Percentiles rank a stretch among this genome's conserved stretches.
These are phyloP conservation scores for Ascoidea rubescens DNA, from an alignment of 805 yeast species.

Conservation along the genomic window DNA sequence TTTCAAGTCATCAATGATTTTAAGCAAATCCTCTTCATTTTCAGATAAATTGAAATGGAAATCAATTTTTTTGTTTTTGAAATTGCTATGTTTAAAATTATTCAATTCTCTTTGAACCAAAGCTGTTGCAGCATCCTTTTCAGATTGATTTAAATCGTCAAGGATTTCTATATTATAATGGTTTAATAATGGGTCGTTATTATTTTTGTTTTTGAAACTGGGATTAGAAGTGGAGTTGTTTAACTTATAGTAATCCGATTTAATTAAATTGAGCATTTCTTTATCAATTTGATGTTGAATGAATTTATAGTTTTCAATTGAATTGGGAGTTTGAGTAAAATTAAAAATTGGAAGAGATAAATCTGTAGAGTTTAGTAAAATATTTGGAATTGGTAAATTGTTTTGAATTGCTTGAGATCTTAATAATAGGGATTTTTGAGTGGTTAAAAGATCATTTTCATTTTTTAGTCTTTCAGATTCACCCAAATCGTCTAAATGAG, in stretches of 20 bases:
- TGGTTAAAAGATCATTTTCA: constrained; percentile 6
- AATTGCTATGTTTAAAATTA: too few species aligned
- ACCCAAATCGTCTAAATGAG: constrained; percentile 8
- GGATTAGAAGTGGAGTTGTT: constrained; percentile 8
- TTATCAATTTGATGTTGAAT: constrained; percentile 12
- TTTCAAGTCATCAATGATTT: too few species aligned
- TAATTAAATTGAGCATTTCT: constrained; percentile 23
- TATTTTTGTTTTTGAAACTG: too few species aligned
- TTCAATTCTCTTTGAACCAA: too few species aligned
- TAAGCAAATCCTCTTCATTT: too few species aligned
- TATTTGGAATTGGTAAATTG: constrained; percentile 27
- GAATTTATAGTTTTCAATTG: neutral
- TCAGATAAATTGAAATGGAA: too few species aligned
- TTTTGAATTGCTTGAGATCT: constrained; percentile 33
- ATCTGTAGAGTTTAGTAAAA: constrained; percentile 5
- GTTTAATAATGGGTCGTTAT: too few species aligned
- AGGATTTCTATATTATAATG: too few species aligned
- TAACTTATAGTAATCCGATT: constrained; percentile 26
- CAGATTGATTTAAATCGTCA: too few species aligned
- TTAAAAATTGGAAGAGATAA: neutral
- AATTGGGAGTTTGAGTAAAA: neutral
- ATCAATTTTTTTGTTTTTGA: too few species aligned
- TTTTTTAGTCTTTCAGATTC: constrained; percentile 11
- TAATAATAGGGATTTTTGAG: constrained; percentile 17
- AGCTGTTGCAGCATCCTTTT: too few species aligned